These are phyloP conservation scores for Hericium erinaceus DNA, from an alignment of 768 basidiomycete genomes.

Conservation along the genomic window DNA sequence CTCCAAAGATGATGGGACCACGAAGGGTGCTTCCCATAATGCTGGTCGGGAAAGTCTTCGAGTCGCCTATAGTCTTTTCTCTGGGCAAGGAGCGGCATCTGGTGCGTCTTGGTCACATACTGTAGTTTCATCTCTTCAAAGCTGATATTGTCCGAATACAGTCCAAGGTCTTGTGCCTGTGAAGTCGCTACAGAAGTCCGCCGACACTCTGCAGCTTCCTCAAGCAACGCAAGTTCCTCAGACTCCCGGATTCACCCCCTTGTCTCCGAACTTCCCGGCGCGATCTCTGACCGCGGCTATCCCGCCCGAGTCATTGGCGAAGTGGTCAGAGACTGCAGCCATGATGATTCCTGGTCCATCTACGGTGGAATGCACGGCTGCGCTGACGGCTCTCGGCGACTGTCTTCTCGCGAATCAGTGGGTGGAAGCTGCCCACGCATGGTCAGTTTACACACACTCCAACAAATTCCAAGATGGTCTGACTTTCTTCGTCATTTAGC, in stretches of 20 bases:
- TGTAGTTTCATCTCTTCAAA: neutral
- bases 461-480: neutral
- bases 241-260: conserved; percentile 33
- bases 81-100: conserved; percentile 71
- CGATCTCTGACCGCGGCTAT: conserved; percentile 35
- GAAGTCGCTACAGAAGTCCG: conserved; percentile 5
- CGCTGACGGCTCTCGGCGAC: conserved; percentile 80
- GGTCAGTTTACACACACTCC: conserved; percentile 43
- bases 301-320: conserved; percentile 52
- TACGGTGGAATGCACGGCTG: conserved; percentile 57
- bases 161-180: conserved; percentile 6
- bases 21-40: conserved; percentile 15
- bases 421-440: conserved; percentile 82
- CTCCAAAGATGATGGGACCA: conserved; percentile 20
- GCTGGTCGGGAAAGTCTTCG: conserved; percentile 62
- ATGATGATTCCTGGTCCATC: conserved; percentile 74
- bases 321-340: conserved; percentile 82
- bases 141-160: neutral
- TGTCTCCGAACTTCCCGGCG: conserved; percentile 54
- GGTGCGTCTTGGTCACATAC: conserved; percentile 35
- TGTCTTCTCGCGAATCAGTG: conserved; percentile 63
- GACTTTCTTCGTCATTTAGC: conserved; percentile 29
- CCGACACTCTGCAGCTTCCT: conserved; percentile 8
- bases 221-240: neutral
- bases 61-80: conserved; percentile 74